These are phyloP conservation scores for Chalara sp. DNA, from an alignment of 2,329 filamentous ascomycete genomes.

Conservation along the genomic window DNA sequence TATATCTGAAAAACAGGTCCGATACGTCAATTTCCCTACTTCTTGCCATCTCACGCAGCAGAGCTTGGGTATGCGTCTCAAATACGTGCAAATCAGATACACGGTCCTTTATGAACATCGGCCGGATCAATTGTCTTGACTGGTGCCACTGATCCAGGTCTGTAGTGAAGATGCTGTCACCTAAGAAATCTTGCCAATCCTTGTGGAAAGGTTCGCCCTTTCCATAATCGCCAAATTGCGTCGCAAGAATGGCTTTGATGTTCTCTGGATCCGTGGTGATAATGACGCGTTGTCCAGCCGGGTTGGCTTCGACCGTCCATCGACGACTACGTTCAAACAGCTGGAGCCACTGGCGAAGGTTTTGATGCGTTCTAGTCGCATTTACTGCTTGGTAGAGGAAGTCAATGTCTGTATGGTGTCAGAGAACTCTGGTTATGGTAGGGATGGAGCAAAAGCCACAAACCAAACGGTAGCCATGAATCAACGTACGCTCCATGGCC, in stretches of 20 bases:
- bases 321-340: conserved; percentile 38
- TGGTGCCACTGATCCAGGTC: conserved; percentile 75
- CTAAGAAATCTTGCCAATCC: conserved; percentile 71
- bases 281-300: conserved; percentile 32
- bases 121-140: conserved; percentile 74
- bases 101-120: conserved; percentile 81
- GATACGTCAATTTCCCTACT: conserved; percentile 60
- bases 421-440: not conserved
- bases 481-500: conserved; percentile 32
- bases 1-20: conserved; percentile 77
- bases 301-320: conserved; percentile 52
- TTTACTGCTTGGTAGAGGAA: conserved; percentile 52
- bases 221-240: conserved; percentile 79
- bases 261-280: conserved; percentile 83
- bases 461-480: conserved; percentile 40
- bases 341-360: conserved; percentile 54
- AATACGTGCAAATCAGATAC: conserved; percentile 77
- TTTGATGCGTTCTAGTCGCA: conserved; percentile 44
- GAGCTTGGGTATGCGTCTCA: conserved; percentile 67
- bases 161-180: conserved; percentile 72
- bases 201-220: conserved; percentile 70
- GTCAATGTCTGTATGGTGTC: conserved; percentile 50
- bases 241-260: conserved; percentile 83
- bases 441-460: conserved; percentile 11
- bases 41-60: conserved; percentile 63